Evolutionary conservation across 1,284 basidiomycete species (phyloP).

Genomic region (Tilletia walkeri): DNA sequence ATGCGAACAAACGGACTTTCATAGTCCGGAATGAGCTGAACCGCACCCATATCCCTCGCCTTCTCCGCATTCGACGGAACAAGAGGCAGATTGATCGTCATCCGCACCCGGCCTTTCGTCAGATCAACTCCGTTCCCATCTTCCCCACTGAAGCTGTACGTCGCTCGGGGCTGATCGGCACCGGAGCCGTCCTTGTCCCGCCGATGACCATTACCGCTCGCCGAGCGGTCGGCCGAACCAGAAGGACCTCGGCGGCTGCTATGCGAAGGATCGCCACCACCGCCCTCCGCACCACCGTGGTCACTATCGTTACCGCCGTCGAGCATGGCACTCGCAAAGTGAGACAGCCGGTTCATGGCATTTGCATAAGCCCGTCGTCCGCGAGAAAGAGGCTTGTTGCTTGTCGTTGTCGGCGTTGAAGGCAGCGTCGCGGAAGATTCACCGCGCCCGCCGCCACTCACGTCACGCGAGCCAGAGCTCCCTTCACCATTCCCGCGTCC

Average conservation of each 20-base stretch:
- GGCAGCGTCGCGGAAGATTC: neutral
- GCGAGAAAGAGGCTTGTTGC: constrained; percentile 6
- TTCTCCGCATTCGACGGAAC: constrained; percentile 31
- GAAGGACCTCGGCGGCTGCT: neutral
- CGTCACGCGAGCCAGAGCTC: neutral
- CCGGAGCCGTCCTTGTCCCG: constrained; percentile 17
- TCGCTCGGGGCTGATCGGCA: constrained; percentile 37
- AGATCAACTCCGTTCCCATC: constrained; percentile 51
- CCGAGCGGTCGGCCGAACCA: neutral
- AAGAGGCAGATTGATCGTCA: constrained; percentile 53
- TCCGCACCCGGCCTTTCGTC: constrained; percentile 43
- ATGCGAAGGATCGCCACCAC: neutral
- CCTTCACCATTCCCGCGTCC: neutral
- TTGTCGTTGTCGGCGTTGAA: no score
- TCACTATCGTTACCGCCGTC: constrained; percentile 30
- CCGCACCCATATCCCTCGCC: constrained; percentile 31
- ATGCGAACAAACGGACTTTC: constrained; percentile 51
- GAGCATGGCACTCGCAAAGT: constrained; percentile 46
- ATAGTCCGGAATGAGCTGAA: constrained; percentile 51
- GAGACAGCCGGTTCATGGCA: constrained; percentile 30
- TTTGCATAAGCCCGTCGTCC: neutral
- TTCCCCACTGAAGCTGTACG: constrained; percentile 49
- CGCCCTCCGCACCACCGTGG: constrained; percentile 14
- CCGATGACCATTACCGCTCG: constrained; percentile 10
- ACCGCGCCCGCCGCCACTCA: neutral